Evolutionary conservation across 345 rosid genomes (phyloP), one percentile per base, ranked within the genome.

Genomic region (Atalantia buxifolia): DNA sequence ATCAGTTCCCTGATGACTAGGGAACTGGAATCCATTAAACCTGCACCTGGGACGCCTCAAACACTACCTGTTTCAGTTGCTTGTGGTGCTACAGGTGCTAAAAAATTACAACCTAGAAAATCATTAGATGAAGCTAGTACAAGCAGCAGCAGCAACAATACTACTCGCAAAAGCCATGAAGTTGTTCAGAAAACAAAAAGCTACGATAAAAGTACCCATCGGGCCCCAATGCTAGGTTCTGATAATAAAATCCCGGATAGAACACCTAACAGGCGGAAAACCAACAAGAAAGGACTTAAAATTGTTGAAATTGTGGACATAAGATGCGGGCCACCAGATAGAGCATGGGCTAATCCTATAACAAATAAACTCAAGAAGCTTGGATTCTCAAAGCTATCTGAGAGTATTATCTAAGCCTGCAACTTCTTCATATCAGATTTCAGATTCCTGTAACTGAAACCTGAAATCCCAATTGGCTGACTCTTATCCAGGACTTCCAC

Each of bases 271-370:
- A 87, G 88, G 75, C 81, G 79, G 77, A 92, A 89, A 81, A 74
- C 81, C 28, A 86, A 89, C 72, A 92, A 84, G 90, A 94, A 85
- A 83, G 84, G 83, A 75, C 66, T 82, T 78, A 89, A 87, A 74
- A 88, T 92, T 76, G 98, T 90, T 72, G 98, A 94, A 64, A 86
- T 94, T 55, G 99, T 94, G 66, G 97, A 96, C 81, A 86, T 96
- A 83, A 91, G 85, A 83, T 96, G 99, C 36, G 93, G 99, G 56
- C 87, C 85, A 78, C 88, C 91, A 7, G 92, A 92, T 77, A 88
- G 87, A 87, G 90, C 92, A 66, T 90, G 99, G 99, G 84, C 92
- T 50, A 85, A 80, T 78, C 97, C 98, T 9, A 78, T 92, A 77
- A 87, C 96, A 18, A 91, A 80, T 75, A 88, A 88, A 77, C 94